Evolutionary conservation across 768 basidiomycete species (phyloP), one percentile per base, ranked within the genome.

Genomic region (Kwoniella dejecticola): DNA sequence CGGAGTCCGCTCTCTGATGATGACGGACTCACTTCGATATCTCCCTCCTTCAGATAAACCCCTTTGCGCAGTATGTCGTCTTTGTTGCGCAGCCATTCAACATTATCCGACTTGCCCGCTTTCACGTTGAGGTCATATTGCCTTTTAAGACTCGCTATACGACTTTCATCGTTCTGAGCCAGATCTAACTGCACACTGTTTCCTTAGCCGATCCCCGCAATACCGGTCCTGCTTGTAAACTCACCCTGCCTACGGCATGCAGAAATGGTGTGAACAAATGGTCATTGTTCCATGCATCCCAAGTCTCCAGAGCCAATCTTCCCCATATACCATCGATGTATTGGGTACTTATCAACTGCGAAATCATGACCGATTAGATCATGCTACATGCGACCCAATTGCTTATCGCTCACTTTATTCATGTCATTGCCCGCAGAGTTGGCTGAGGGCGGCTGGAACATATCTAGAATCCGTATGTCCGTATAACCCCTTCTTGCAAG

Each of bases 371-470:
- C 26, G n/a, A 47, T 47, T 10, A 11, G 46, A 27, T 7, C n/a
- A 24, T 27, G 2, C 4, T 31, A 13, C 17, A n/a, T n/a, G n/a
- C n/a, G n/a, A n/a, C n/a, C n/a, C n/a, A n/a, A n/a, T n/a, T n/a
- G 15, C 15, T 36, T 36, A 36, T 29, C 17, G 24, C 59, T 55
- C 31, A 75, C 64, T 68, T 79, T 79, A 69, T 79, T 79, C n/a
- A 76, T 61, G 57, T 79, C 77, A 52, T 70, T 70, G 1, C 76
- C 77, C 8, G 71, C 74, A 2, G 69, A 66, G 26, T 74, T 60
- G 2, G 52, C 60, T 4, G 64, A 67, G 1, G 77, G 77, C 29
- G 63, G 66, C 3, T 57, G 59, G 30, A 60, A 79, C 8, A 53
- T 40, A 57, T 79, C 77, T 42, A 77, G 60, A 11, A 77, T 33